Conservation (phyloP, 2,329 filamentous ascomycete genomes). For the Periconia sp. region DNA sequence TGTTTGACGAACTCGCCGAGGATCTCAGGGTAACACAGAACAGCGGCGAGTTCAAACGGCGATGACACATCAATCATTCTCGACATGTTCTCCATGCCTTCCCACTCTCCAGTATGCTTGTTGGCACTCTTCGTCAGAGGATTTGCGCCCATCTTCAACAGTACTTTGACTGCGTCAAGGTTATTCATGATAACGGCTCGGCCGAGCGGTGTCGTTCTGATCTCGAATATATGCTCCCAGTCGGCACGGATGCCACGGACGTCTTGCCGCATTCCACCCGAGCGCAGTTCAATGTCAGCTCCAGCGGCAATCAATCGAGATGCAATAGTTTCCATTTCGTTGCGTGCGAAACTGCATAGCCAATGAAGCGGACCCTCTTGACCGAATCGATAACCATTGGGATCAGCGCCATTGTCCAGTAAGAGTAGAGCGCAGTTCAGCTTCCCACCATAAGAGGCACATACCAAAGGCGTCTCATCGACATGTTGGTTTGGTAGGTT, state of each 20-base stretch:
- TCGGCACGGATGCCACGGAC: slow-evolving; percentile 12
- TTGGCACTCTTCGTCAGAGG: slow-evolving; percentile 7
- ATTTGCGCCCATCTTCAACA: slow-evolving; percentile 8
- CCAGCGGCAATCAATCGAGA: slow-evolving; percentile 6
- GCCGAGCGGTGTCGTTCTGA: slow-evolving; percentile 11
- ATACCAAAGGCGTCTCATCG: slow-evolving; percentile 9
- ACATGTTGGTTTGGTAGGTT: slow-evolving; percentile 10
- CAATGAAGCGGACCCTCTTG: slow-evolving; percentile 14
- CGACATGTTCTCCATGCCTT: neutral
- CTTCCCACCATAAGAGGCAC: slow-evolving; percentile 7
- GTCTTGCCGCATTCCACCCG: slow-evolving; percentile 9
- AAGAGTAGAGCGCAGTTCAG: slow-evolving; percentile 8
- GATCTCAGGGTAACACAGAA: slow-evolving; percentile 5
- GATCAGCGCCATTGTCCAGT: slow-evolving; percentile 12
- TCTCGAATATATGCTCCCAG: slow-evolving; percentile 12
- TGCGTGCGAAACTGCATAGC: slow-evolving; percentile 11
- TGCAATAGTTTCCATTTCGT: slow-evolving; percentile 10
- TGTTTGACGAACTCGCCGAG: slow-evolving; percentile 8
- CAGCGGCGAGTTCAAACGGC: slow-evolving; percentile 11
- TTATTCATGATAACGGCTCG: slow-evolving; percentile 11
- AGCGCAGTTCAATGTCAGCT: slow-evolving; percentile 11
- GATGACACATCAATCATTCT: slow-evolving; percentile 8
- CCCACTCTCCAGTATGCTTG: slow-evolving; percentile 5
- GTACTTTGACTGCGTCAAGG: slow-evolving; percentile 8
- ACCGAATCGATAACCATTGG: slow-evolving; percentile 7